A percentile compares a stretch with the other conserved stretches of the same genome.
Evolutionary conservation across 1,284 basidiomycete genomes (phyloP).

Genomic region (Ceratobasidium theobromae): DNA sequence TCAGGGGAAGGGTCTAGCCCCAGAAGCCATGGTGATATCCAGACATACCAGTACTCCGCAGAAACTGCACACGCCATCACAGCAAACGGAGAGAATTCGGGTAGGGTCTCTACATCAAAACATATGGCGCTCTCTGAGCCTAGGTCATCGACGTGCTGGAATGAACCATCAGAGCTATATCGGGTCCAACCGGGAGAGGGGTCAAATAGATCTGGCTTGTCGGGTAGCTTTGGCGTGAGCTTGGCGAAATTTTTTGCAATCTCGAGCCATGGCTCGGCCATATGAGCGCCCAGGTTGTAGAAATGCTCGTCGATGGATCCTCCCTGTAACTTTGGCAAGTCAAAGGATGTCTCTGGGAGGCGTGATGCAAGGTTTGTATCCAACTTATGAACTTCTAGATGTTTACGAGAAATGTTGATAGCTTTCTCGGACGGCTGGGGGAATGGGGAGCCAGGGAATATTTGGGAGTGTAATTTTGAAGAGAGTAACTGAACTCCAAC

Average conservation of each 20-base stretch:
- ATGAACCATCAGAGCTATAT: conserved; percentile 73
- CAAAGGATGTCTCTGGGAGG: conserved; percentile 76
- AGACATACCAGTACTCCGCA: conserved; percentile 87
- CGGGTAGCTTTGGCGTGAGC: conserved; percentile 50
- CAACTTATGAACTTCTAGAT: conserved; percentile 78
- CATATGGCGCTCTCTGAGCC: conserved; percentile 72
- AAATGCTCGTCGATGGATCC: conserved; percentile 87
- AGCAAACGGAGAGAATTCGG: conserved; percentile 76
- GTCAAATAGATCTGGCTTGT: conserved; percentile 70
- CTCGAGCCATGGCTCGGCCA: conserved; percentile 79
- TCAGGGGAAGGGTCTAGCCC: conserved; percentile 61
- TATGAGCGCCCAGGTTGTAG: conserved; percentile 69
- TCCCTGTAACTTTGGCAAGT: conserved; percentile 84
- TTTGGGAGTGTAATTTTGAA: conserved; percentile 72
- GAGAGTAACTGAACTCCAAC: conserved; percentile 93
- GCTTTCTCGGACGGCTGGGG: conserved; percentile 63
- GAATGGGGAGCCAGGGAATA: conserved; percentile 75
- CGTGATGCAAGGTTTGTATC: conserved; percentile 79
- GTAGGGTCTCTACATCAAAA: conserved; percentile 96
- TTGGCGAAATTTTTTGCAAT: conserved; percentile 68
- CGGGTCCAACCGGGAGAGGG: conserved; percentile 86
- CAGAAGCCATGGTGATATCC: conserved; percentile 94
- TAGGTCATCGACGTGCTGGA: conserved; percentile 63
- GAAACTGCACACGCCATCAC: conserved; percentile 91
- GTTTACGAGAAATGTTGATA: conserved; percentile 75